Evolutionary conservation across 768 basidiomycete species (phyloP).

Genomic region (Termitomyces sp.): DNA sequence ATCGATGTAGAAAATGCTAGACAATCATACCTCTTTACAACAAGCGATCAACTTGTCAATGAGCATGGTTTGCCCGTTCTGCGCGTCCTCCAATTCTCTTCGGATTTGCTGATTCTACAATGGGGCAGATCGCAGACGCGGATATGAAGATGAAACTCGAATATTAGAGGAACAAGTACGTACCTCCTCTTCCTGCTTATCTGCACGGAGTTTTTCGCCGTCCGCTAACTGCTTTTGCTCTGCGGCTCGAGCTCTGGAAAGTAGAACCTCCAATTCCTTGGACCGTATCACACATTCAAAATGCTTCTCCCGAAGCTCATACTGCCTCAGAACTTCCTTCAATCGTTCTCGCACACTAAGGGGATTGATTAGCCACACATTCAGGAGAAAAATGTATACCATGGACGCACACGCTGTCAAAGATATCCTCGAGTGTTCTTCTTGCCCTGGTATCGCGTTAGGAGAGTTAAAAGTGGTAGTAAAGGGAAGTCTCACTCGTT

Average conservation of each 20-base stretch:
- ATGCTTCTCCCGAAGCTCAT: constrained; percentile 87
- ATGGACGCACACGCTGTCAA: constrained; percentile 73
- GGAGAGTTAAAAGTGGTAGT: not conserved
- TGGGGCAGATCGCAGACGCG: not conserved
- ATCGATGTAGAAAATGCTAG: not conserved
- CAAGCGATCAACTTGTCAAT: constrained; percentile 83
- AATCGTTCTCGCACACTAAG: constrained; percentile 77
- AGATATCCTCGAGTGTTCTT: constrained; percentile 76
- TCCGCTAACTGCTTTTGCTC: constrained; percentile 85
- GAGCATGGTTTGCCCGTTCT: constrained; percentile 72
- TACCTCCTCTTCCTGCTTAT: constrained; percentile 75
- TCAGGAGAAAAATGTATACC: not conserved
- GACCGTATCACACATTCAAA: constrained; percentile 91
- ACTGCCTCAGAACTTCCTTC: constrained; percentile 84
- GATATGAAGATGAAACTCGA: constrained; percentile 11
- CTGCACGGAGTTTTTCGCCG: constrained; percentile 64
- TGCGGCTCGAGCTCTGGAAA: constrained; percentile 83
- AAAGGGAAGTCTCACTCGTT: constrained; percentile 50
- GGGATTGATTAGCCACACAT: constrained; percentile 1
- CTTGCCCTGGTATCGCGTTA: constrained; percentile 48
- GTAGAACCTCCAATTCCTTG: constrained; percentile 84
- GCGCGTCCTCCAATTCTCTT: constrained; percentile 78
- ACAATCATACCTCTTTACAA: constrained; percentile 74
- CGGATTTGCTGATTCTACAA: constrained; percentile 61
- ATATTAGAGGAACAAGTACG: constrained; percentile 21